Conservation (phyloP, 345 rosid genomes). For the Euphorbia peplus region DNA sequence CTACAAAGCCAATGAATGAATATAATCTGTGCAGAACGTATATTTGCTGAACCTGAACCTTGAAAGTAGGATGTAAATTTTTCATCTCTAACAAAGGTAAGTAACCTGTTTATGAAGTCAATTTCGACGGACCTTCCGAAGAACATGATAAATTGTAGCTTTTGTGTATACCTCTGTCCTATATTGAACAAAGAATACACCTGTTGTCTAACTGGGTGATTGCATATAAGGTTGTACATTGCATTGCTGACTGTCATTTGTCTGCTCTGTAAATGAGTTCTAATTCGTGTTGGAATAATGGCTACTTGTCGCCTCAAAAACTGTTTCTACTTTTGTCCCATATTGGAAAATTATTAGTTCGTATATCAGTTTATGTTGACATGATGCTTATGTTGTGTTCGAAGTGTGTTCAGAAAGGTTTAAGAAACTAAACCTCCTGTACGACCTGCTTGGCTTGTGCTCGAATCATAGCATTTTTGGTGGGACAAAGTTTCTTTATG, state of each 20-base stretch:
- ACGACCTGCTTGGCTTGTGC: no score
- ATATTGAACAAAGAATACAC: slow-evolving; percentile 7
- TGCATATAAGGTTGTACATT: slow-evolving; percentile 24
- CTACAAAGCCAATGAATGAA: slow-evolving; percentile 46
- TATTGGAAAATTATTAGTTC: no score
- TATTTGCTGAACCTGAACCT: slow-evolving; percentile 13
- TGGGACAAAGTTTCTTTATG: no score
- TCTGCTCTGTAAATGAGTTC: slow-evolving; percentile 33
- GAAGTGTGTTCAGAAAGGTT: no score
- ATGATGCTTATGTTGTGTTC: no score
- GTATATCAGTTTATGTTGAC: no score
- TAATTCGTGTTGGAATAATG: neutral
- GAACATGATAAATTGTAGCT: slow-evolving; percentile 8
- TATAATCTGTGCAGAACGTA: slow-evolving; percentile 1
- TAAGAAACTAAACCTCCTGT: no score
- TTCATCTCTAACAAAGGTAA: slow-evolving; percentile 8
- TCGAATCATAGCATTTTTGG: no score
- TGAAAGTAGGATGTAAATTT: slow-evolving; percentile 14
- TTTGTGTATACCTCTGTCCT: slow-evolving; percentile 22
- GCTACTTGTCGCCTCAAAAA: neutral
- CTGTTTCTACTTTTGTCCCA: no score
- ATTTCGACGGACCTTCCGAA: neutral
- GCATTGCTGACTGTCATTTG: slow-evolving; percentile 20
- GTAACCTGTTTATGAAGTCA: slow-evolving; percentile 13
- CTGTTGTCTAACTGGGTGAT: slow-evolving; percentile 26